Percentiles rank a stretch among this genome's conserved stretches.
Evolutionary conservation across 2,329 filamentous ascomycete genomes (phyloP).

Genomic region (Venturia pyrina): DNA sequence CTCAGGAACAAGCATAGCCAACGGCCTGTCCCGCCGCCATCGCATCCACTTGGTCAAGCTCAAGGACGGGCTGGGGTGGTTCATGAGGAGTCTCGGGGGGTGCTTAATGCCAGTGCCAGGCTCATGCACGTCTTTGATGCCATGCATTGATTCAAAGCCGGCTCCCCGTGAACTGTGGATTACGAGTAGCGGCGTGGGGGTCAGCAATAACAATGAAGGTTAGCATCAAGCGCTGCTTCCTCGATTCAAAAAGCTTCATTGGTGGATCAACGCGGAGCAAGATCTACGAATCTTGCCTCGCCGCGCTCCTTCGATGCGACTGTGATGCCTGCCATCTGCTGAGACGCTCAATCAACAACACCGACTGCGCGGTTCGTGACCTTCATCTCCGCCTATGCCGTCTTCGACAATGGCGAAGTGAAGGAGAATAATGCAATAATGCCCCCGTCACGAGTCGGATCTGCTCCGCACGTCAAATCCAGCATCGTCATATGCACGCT

Average conservation of each 20-base stretch:
- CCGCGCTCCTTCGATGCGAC: background rate
- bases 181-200: slow-evolving; percentile 3
- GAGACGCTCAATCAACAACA: background rate
- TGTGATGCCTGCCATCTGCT: background rate
- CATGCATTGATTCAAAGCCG: background rate
- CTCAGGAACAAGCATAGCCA: background rate
- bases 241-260: background rate
- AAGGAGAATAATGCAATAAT: too few species aligned
- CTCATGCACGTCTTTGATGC: too few species aligned
- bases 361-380: background rate
- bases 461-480: background rate
- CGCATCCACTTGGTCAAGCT: background rate
- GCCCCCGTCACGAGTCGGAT: background rate
- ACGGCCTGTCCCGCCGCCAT: background rate
- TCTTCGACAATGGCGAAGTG: background rate
- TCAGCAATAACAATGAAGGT: too few species aligned
- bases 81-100: too few species aligned
- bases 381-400: too few species aligned
- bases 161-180: background rate
- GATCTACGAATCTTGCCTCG: background rate
- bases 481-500: background rate
- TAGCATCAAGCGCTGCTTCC: slow-evolving; percentile 3
- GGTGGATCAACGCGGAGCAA: background rate
- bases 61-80: background rate
- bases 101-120: too few species aligned